Evolutionary conservation across 371 early-diverging fungal species (phyloP).

Genomic region (Choanephora cucurbitarum): DNA sequence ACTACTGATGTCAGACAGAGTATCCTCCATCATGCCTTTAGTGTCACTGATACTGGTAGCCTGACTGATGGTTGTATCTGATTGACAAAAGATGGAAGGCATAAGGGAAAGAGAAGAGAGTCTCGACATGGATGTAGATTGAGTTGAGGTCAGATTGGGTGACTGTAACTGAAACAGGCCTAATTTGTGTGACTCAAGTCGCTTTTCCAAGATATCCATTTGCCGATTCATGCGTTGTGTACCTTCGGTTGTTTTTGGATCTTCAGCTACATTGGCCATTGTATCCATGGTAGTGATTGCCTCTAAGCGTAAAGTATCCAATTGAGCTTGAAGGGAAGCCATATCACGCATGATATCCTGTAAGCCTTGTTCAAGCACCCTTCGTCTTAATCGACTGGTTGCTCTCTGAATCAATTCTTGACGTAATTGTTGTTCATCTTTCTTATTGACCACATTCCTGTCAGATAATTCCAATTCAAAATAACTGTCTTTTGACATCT

Average conservation of each 20-base stretch:
- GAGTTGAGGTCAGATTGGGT: conserved; percentile 10
- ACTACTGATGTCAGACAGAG: background rate
- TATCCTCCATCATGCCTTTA: too few species aligned
- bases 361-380: conserved; percentile 25
- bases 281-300: conserved; percentile 34
- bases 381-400: conserved; percentile 19
- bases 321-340: conserved; percentile 25
- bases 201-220: conserved; percentile 40
- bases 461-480: background rate
- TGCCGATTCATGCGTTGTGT: conserved; percentile 23
- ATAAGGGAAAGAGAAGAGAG: conserved; percentile 34
- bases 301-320: conserved; percentile 34
- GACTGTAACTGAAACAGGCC: conserved; percentile 15
- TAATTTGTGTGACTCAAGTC: conserved; percentile 25
- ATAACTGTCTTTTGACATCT: background rate
- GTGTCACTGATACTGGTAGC: conserved; percentile 17
- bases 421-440: conserved; percentile 19
- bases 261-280: conserved; percentile 22
- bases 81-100: conserved; percentile 37
- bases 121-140: conserved; percentile 31
- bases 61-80: conserved; percentile 19
- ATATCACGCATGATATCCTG: conserved; percentile 32
- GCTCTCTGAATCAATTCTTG: conserved; percentile 28
- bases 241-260: conserved; percentile 6
- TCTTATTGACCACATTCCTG: background rate